Evolutionary conservation across 2,329 filamentous ascomycete genomes (phyloP).

Genomic region (Trichophyton mentagrophytes): DNA sequence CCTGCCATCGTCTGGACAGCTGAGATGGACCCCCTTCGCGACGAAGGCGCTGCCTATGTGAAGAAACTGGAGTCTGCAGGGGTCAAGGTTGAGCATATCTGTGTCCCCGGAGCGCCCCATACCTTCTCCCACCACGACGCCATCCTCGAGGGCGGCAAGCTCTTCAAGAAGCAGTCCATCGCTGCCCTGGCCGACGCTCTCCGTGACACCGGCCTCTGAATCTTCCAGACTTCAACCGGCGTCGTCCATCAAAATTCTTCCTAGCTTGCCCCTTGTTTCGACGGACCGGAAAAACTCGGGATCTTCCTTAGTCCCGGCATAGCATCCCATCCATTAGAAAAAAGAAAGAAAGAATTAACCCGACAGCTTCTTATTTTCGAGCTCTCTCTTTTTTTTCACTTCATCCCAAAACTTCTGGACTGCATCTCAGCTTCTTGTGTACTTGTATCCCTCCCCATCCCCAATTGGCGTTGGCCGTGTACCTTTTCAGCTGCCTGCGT

Average conservation of each 20-base stretch:
- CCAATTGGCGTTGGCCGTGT: background rate
- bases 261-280: background rate
- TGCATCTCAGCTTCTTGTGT: background rate
- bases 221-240: no score
- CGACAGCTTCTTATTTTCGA: background rate
- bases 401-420: background rate
- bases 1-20: constrained; percentile 30
- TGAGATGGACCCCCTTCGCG: constrained; percentile 32
- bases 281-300: constrained; percentile 1
- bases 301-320: background rate
- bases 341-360: background rate
- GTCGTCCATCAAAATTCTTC: background rate
- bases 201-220: background rate
- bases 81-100: constrained; percentile 21
- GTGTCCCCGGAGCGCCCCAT: constrained; percentile 26
- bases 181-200: constrained; percentile 19
- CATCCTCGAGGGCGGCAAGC: constrained; percentile 20
- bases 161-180: constrained; percentile 21
- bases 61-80: constrained; percentile 27
- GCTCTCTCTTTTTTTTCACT: background rate
- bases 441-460: background rate
- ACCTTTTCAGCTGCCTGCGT: background rate
- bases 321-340: no score
- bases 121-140: constrained; percentile 21
- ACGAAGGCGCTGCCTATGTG: constrained; percentile 31